phyloP scores from a whole-genome alignment of 306 rosid species.

The Glycine tomentella region DNA sequence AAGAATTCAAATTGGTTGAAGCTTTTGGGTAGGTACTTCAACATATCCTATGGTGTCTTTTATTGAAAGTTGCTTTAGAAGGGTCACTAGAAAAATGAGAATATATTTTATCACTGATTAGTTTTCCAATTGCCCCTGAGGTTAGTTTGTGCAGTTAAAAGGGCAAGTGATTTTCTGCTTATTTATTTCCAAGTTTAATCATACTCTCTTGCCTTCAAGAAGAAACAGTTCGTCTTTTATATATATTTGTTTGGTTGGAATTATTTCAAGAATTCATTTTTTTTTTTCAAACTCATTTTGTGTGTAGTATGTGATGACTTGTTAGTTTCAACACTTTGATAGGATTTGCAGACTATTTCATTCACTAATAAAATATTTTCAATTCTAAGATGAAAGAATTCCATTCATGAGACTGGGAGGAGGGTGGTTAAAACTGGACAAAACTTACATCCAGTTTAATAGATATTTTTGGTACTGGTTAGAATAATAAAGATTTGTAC shows the following conservation, averaged over 20 bases:
- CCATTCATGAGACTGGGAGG: not conserved
- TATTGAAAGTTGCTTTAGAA: not conserved
- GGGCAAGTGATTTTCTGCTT: not conserved
- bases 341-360: not conserved
- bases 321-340: not conserved
- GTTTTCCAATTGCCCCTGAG: not conserved
- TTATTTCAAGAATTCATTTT: not conserved
- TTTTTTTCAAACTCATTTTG: no score
- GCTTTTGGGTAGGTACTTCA: slow-evolving; percentile 82
- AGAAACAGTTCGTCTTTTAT: not conserved
- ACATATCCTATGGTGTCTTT: not conserved
- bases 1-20: slow-evolving; percentile 85
- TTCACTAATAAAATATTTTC: not conserved
- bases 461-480: not conserved
- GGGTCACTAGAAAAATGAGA: slow-evolving; percentile 16
- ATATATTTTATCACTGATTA: not conserved
- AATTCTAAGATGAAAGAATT: not conserved
- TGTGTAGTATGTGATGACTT: not conserved
- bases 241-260: not conserved
- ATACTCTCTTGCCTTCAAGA: not conserved
- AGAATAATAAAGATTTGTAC: not conserved
- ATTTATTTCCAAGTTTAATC: not conserved
- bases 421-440: no score
- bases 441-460: no score
- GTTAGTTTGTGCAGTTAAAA: not conserved